Evolutionary conservation across 2,329 filamentous ascomycete genomes (phyloP).

Genomic region (Pyricularia sp.): DNA sequence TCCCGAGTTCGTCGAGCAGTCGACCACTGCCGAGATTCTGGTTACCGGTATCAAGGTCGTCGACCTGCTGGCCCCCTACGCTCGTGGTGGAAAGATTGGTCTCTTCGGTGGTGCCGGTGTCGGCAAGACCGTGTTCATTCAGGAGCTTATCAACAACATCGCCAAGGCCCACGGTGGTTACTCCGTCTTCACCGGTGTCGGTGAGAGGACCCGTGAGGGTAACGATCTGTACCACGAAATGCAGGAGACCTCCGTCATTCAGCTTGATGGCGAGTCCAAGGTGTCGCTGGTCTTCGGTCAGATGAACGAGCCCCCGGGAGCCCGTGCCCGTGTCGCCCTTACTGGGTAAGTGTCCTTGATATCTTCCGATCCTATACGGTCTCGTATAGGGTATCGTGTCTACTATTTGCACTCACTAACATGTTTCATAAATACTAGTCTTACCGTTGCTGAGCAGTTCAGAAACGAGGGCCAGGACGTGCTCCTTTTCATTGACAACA

Average conservation of each 20-base stretch:
- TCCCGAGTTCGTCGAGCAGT: constrained; percentile 87
- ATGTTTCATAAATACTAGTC: neutral
- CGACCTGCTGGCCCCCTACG: constrained; percentile 95
- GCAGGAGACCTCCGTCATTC: constrained; percentile 99
- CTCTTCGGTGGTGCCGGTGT: constrained; percentile 99
- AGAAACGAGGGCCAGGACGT: constrained; percentile 68
- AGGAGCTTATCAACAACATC: constrained; percentile 99
- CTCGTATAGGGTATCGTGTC: neutral
- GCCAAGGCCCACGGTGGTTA: constrained; percentile 99
- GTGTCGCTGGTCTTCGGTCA: constrained; percentile 98
- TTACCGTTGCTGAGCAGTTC: constrained; percentile 73
- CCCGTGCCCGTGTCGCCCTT: constrained; percentile 98
- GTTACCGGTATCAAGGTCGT: constrained; percentile 99
- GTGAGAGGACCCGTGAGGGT: constrained; percentile 99
- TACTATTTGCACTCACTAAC: neutral
- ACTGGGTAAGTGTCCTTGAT: constrained; percentile 43
- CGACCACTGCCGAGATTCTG: constrained; percentile 89
- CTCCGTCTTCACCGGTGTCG: constrained; percentile 99
- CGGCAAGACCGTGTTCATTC: constrained; percentile 99
- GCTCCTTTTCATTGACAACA: neutral
- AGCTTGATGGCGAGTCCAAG: constrained; percentile 98
- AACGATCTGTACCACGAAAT: constrained; percentile 99
- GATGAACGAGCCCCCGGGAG: constrained; percentile 99
- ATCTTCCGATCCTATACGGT: neutral
- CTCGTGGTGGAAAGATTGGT: constrained; percentile 99